phyloP scores from a whole-genome alignment of 371 early-diverging fungal species.

The Apophysomyces elegans region DNA sequence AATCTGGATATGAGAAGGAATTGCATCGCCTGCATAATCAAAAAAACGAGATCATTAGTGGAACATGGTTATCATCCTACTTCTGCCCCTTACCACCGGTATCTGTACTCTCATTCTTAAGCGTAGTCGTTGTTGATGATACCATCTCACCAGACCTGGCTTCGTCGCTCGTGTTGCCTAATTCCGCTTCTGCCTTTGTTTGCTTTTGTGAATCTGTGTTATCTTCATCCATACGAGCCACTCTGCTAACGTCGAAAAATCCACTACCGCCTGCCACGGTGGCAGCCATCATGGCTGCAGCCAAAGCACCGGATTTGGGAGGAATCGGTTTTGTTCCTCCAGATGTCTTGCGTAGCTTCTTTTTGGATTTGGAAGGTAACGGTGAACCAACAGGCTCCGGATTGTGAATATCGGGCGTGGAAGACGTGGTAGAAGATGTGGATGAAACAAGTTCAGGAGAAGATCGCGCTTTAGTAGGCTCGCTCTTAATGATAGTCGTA shows the following conservation, averaged over 20 bases:
- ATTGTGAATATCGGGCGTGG: constrained; percentile 22
- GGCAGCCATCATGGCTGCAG: constrained; percentile 59
- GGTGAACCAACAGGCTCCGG: constrained; percentile 24
- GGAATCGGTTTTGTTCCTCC: constrained; percentile 22
- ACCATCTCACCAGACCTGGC: not conserved
- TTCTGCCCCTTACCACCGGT: not conserved
- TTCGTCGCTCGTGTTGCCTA: constrained; percentile 2
- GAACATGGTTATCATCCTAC: no score
- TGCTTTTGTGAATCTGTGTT: not conserved
- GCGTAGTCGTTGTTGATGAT: not conserved
- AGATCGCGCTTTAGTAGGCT: constrained; percentile 27
- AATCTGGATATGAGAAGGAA: constrained; percentile 43
- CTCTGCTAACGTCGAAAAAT: constrained; percentile 39
- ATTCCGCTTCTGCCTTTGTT: not conserved
- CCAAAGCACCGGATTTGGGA: constrained; percentile 52
- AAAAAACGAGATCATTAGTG: not conserved
- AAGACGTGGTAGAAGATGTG: constrained; percentile 11
- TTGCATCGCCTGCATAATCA: constrained; percentile 24
- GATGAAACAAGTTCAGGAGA: constrained; percentile 19
- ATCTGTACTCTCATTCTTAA: not conserved
- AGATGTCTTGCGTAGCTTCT: constrained; percentile 38
- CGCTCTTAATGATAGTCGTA: constrained; percentile 36
- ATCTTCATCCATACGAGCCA: constrained; percentile 22
- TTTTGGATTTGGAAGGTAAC: constrained; percentile 21
- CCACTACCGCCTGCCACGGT: constrained; percentile 50